These are phyloP conservation scores for Paecilomyces dactylethromorphus DNA, from an alignment of 2,329 filamentous ascomycete genomes.

Conservation along the genomic window DNA sequence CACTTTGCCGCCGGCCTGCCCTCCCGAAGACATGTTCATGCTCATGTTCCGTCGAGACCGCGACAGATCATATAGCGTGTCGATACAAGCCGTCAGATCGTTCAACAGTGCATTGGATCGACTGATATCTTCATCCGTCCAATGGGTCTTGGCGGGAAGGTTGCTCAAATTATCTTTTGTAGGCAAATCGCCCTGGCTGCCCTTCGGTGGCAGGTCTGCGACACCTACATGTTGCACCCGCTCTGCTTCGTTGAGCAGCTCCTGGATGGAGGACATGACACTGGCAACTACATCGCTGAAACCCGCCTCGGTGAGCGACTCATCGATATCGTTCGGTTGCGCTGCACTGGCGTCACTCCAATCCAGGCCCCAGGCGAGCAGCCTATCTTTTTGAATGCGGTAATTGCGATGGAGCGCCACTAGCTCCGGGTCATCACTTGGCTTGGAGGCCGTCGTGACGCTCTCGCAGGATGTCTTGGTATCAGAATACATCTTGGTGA, in stretches of 20 bases:
- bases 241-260: slow-evolving; percentile 57
- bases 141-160: slow-evolving; percentile 32
- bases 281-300: slow-evolving; percentile 59
- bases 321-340: slow-evolving; percentile 55
- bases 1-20: slow-evolving; percentile 15
- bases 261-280: slow-evolving; percentile 58
- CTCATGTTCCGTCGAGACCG: slow-evolving; percentile 46
- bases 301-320: slow-evolving; percentile 55
- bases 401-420: slow-evolving; percentile 53
- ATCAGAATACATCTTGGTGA: slow-evolving; percentile 58
- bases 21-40: slow-evolving; percentile 29
- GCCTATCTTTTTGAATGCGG: slow-evolving; percentile 56
- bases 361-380: slow-evolving; percentile 59
- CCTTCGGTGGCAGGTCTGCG: slow-evolving; percentile 29
- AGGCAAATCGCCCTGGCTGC: slow-evolving; percentile 22
- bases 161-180: slow-evolving; percentile 23
- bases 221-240: slow-evolving; percentile 45
- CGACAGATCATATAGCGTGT: slow-evolving; percentile 59
- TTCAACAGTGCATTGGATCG: slow-evolving; percentile 53
- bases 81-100: slow-evolving; percentile 57
- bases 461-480: slow-evolving; percentile 57
- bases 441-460: slow-evolving; percentile 44
- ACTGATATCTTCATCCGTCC: slow-evolving; percentile 46
- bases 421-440: slow-evolving; percentile 46
- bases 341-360: slow-evolving; percentile 57